These are phyloP conservation scores for Syzygium jambos DNA, from an alignment of 345 rosid genomes.

Conservation along the genomic window DNA sequence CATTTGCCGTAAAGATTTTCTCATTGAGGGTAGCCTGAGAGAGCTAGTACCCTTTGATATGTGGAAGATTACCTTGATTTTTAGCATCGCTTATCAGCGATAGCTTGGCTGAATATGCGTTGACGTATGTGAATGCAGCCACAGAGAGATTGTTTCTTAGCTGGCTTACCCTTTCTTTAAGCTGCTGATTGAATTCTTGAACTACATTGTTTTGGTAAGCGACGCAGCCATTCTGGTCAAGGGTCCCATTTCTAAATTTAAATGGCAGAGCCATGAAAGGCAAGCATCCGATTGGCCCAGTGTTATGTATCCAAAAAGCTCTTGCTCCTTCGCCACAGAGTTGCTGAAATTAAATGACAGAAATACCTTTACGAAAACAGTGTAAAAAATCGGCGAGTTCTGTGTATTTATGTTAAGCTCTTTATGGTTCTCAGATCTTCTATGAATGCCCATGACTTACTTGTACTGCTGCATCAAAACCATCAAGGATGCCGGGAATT, in stretches of 20 bases:
- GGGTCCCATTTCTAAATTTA: slow-evolving; percentile 5
- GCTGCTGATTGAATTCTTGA: slow-evolving; percentile 18
- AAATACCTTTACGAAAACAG: not conserved
- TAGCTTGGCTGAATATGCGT: slow-evolving; percentile 31
- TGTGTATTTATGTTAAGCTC: not conserved
- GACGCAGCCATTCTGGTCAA: slow-evolving; percentile 31
- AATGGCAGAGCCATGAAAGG: slow-evolving; percentile 23
- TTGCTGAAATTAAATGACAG: slow-evolving; percentile 6
- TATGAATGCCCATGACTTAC: slow-evolving; percentile 2
- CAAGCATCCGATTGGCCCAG: slow-evolving; percentile 42
- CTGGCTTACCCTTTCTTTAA: slow-evolving; percentile 15
- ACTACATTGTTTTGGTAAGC: slow-evolving; percentile 27
- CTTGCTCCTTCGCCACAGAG: slow-evolving; percentile 32
- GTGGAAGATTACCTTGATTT: not conserved
- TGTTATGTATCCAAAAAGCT: slow-evolving; percentile 49
- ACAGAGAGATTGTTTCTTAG: slow-evolving; percentile 17
- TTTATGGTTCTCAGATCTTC: not conserved
- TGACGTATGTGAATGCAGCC: slow-evolving; percentile 25
- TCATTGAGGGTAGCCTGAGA: not conserved
- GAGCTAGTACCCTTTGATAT: not conserved
- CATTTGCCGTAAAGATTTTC: not conserved
- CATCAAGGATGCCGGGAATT: slow-evolving; percentile 21
- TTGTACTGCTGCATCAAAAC: slow-evolving; percentile 24
- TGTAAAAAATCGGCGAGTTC: not conserved
- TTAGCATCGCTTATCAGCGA: slow-evolving; percentile 17